These are phyloP conservation scores for Solanum rostratum DNA, from an alignment of 257 asterid genomes.

Conservation along the genomic window DNA sequence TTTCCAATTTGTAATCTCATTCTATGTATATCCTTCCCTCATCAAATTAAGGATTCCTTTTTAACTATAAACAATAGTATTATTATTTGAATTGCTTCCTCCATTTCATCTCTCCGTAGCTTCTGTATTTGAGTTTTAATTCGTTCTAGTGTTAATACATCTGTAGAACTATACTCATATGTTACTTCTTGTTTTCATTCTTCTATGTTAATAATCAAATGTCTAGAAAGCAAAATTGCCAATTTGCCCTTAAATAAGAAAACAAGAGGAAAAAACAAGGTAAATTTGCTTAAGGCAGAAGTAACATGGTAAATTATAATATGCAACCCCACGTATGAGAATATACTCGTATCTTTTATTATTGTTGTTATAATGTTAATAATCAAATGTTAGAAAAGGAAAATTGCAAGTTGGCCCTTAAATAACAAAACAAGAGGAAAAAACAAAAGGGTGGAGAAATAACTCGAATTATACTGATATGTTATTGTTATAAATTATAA, in stretches of 20 bases:
- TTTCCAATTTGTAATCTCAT: background rate
- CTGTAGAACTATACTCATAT: background rate
- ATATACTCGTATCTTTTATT: background rate
- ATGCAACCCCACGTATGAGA: background rate
- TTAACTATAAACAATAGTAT: background rate
- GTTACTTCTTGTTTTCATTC: background rate
- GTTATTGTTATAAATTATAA: too few species aligned
- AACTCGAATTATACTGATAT: too few species aligned
- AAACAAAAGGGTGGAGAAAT: background rate
- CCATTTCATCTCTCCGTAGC: background rate
- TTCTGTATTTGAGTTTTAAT: background rate
- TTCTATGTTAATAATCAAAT: background rate
- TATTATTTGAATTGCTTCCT: background rate
- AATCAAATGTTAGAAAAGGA: background rate
- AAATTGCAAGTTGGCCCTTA: background rate
- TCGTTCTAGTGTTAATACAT: background rate
- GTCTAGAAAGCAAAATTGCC: background rate
- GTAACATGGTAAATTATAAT: background rate
- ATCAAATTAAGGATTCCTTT: background rate
- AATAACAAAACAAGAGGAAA: background rate
- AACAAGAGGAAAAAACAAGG: background rate
- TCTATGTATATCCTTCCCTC: background rate
- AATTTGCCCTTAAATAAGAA: background rate
- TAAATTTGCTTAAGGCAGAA: background rate
- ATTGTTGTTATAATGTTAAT: background rate